A percentile compares a stretch with the other conserved stretches of the same genome.
Conservation (phyloP, 75 land plant genomes). For the Ceratopteris richardii region DNA sequence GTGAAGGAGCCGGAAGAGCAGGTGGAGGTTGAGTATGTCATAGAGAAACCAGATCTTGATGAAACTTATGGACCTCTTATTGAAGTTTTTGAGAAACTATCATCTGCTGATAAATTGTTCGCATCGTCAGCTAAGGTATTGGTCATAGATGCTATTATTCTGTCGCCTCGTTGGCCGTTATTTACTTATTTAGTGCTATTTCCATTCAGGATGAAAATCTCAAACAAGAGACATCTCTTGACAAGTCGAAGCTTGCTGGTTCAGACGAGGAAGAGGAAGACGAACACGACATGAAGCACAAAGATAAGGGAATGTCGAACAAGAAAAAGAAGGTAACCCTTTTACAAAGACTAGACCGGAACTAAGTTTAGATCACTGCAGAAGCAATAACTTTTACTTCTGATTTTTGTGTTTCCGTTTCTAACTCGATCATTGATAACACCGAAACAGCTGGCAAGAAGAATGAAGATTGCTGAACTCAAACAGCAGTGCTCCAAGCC, state of each 20-base stretch:
- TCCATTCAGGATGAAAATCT: slow-evolving; percentile 41
- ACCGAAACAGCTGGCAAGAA: slow-evolving; percentile 55
- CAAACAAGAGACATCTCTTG: slow-evolving; percentile 40
- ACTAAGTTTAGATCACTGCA: no score
- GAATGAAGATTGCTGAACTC: slow-evolving; percentile 98
- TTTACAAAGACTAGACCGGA: no score
- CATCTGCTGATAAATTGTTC: slow-evolving; percentile 26
- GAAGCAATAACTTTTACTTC: background rate
- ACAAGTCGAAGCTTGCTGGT: slow-evolving; percentile 34
- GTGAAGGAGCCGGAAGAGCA: slow-evolving; percentile 16
- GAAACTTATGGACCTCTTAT: slow-evolving; percentile 60
- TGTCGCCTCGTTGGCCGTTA: background rate
- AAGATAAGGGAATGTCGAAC: slow-evolving; percentile 83
- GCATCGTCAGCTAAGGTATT: slow-evolving; percentile 28
- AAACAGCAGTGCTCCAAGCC: slow-evolving; percentile 89
- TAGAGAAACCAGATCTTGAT: slow-evolving; percentile 57
- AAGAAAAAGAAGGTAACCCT: slow-evolving; percentile 89
- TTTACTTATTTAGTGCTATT: background rate
- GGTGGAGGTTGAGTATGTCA: slow-evolving; percentile 72
- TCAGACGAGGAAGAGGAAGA: slow-evolving; percentile 86
- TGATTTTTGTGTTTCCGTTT: no score
- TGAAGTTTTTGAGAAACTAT: slow-evolving; percentile 70
- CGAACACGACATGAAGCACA: slow-evolving; percentile 55
- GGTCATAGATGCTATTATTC: no score
- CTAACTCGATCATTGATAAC: no score